A percentile compares a stretch with the other conserved stretches of the same genome.
phyloP scores from a whole-genome alignment of 1,284 basidiomycete genomes.

The Ceratobasidium sp. region DNA sequence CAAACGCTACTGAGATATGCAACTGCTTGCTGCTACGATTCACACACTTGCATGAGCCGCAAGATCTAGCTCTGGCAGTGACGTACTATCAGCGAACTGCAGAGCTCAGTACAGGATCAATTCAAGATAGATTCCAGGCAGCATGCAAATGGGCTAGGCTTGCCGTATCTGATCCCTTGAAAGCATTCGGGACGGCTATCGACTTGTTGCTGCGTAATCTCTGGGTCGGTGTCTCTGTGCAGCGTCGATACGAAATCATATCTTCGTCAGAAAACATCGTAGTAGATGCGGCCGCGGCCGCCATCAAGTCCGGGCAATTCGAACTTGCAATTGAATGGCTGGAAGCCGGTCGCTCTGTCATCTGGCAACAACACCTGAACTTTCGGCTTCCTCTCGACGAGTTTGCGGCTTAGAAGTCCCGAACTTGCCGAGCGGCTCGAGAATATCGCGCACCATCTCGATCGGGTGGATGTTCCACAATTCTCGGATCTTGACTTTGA shows the following conservation, averaged over 20 bases:
- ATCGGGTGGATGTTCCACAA: not conserved
- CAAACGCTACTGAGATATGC: no score
- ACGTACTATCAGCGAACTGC: not conserved
- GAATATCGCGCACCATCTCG: not conserved
- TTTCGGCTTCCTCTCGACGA: slow-evolving; percentile 16
- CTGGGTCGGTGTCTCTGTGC: not conserved
- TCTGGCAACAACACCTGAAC: not conserved
- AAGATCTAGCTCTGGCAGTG: not conserved
- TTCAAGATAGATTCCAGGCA: not conserved
- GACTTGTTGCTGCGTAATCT: not conserved
- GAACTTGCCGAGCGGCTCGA: not conserved
- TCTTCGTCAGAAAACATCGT: not conserved
- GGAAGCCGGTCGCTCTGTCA: slow-evolving; percentile 8
- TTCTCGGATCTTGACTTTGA: not conserved
- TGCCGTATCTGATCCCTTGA: not conserved
- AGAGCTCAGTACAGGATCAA: not conserved
- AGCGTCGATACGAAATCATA: not conserved
- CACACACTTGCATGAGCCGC: not conserved
- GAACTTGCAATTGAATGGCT: slow-evolving; percentile 7
- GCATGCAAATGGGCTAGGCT: not conserved
- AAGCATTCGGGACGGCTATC: not conserved
- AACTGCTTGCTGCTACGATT: no score
- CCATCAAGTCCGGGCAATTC: not conserved
- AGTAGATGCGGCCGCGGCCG: slow-evolving; percentile 1
- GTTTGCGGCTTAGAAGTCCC: not conserved